These are phyloP conservation scores for Pseudofabraea citricarpa DNA, from an alignment of 2,329 filamentous ascomycete species.

Conservation along the genomic window DNA sequence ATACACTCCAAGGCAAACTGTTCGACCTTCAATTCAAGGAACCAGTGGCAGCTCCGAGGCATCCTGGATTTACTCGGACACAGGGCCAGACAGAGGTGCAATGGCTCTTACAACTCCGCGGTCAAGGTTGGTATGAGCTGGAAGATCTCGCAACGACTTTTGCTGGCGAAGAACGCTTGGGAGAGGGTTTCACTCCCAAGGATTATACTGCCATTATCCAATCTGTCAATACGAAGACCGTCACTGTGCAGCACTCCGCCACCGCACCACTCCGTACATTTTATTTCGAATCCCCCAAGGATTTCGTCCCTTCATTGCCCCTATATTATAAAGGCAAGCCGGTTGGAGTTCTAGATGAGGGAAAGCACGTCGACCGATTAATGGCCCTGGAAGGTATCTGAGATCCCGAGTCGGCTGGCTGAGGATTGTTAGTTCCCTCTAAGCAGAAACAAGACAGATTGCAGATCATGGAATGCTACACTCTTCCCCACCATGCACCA, in stretches of 20 bases:
- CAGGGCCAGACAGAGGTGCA: background rate
- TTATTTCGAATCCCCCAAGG: slow-evolving; percentile 1
- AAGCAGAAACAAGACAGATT: no score
- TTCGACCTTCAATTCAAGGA: slow-evolving; percentile 2
- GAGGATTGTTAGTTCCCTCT: no score
- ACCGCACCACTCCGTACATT: background rate
- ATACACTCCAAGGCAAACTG: background rate
- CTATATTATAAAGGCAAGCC: slow-evolving; percentile 1
- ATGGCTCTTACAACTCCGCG: slow-evolving; percentile 1
- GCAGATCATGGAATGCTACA: no score
- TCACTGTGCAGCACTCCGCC: background rate
- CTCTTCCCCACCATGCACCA: no score
- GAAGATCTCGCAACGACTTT: slow-evolving; percentile 1
- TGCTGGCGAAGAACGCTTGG: slow-evolving; percentile 1
- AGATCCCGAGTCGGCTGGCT: no score
- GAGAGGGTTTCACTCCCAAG: slow-evolving; percentile 1
- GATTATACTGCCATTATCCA: slow-evolving; percentile 1
- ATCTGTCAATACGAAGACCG: background rate
- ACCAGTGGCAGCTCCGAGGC: background rate
- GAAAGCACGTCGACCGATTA: slow-evolving; percentile 1
- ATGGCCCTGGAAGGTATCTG: background rate
- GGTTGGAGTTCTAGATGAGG: background rate
- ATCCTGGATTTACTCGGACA: background rate
- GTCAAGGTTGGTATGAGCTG: slow-evolving; percentile 1
- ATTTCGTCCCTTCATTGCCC: background rate